Conservation (phyloP, 108 stramenopile species). For the Cyclotella baltica region DNA sequence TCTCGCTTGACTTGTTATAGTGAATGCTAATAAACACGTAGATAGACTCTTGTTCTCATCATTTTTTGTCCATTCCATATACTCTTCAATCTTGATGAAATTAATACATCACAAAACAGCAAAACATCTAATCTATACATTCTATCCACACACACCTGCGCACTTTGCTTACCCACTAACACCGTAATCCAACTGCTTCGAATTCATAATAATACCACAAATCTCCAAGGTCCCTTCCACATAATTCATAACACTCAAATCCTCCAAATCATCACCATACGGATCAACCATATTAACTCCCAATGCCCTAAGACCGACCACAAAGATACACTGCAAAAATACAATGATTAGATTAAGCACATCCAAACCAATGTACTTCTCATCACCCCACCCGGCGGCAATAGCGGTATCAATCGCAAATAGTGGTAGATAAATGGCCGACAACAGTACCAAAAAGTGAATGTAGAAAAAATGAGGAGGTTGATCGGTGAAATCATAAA, state of each 20-base stretch:
- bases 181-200: conserved; percentile 13
- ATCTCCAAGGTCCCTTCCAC: conserved; percentile 32
- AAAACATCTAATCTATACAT: too few species aligned
- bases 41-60: too few species aligned
- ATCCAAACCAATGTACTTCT: conserved; percentile 75
- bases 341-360: conserved; percentile 45
- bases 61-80: too few species aligned
- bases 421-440: conserved; percentile 54
- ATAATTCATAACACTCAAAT: conserved; percentile 55
- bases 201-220: conserved; percentile 26
- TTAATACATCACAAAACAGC: too few species aligned
- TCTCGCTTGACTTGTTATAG: too few species aligned
- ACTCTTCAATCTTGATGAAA: too few species aligned
- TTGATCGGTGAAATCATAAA: conserved; percentile 50
- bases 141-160: too few species aligned
- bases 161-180: too few species aligned
- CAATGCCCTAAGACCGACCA: conserved; percentile 44
- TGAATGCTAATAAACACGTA: too few species aligned
- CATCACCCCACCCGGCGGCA: conserved; percentile 17
- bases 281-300: conserved; percentile 52
- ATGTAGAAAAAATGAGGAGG: conserved; percentile 64
- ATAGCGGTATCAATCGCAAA: conserved; percentile 45
- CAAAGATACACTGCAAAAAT: conserved; percentile 46
- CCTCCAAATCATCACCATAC: conserved; percentile 53
- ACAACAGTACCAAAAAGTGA: conserved; percentile 55